A percentile compares a stretch with the other conserved stretches of the same genome.
Evolutionary conservation across 139 green algal genomes (phyloP).

Genomic region (Gonium pectorale): DNA sequence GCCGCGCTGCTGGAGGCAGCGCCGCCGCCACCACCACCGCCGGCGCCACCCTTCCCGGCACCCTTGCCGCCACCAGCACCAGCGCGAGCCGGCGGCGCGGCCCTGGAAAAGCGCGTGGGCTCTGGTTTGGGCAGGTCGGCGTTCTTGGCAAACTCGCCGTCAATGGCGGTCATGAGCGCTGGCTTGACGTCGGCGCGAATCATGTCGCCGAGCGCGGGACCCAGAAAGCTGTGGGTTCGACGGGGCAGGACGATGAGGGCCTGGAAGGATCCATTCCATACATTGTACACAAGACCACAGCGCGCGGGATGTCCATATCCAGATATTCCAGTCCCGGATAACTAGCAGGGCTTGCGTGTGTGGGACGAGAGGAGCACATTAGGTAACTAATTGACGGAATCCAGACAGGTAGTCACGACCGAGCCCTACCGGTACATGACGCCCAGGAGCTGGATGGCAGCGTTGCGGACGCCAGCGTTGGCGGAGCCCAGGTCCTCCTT

Average conservation of each 20-base stretch:
- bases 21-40: constrained; percentile 6
- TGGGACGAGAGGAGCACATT: too few species aligned
- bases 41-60: neutral
- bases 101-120: constrained; percentile 37
- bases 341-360: too few species aligned
- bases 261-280: too few species aligned
- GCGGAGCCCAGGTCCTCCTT: constrained; percentile 84
- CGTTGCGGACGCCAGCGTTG: constrained; percentile 84
- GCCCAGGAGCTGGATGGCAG: constrained; percentile 77
- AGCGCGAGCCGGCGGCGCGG: neutral
- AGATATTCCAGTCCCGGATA: too few species aligned
- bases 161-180: constrained; percentile 89
- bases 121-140: constrained; percentile 62
- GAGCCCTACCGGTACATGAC: constrained; percentile 69
- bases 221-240: constrained; percentile 82
- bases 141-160: constrained; percentile 89
- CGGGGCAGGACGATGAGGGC: too few species aligned
- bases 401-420: too few species aligned
- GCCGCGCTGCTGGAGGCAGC: constrained; percentile 28
- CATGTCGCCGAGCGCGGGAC: constrained; percentile 65
- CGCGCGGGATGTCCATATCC: too few species aligned
- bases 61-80: constrained; percentile 8
- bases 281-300: too few species aligned
- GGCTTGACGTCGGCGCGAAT: constrained; percentile 91
- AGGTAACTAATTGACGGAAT: too few species aligned